Base-by-base conservation (phyloP, 306 rosid genomes). In the Ceratonia siliqua region DNA sequence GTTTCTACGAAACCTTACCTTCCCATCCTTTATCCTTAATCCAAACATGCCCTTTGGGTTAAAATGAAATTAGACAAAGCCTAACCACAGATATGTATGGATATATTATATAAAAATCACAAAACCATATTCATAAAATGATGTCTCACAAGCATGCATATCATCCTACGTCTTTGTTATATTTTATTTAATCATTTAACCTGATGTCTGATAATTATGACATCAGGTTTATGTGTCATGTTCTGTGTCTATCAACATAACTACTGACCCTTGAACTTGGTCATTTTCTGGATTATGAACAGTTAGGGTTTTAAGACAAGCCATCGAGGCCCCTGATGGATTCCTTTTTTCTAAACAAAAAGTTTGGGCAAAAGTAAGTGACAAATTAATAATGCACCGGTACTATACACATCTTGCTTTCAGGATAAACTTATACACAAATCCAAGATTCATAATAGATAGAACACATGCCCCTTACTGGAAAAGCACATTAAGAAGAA, bases 401-500 rank as follows among this genome's bases (percentile, higher is more conserved):
- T 43, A 70, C 62, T 18, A 66, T 30, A 57, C 27, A 61, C 39
- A 25, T 25, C 32, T 43, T 38, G 17, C 59, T 65, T 82, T 33
- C 57, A 8, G 20, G 49, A 32, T 22, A n/a, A 73, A 43, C 18
- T 52, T 42, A 70, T 24, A 30, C 46, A 36, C 30, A 46, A 30
- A 70, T 5, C 84, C 25, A 61, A 59, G 25, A 62, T 22, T 33
- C 39, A 17, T 14, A 61, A 75, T 46, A 62, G 35, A 74, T 42
- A 58, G 21, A 49, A 57, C 52, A 71, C 20, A 50, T 50, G 61
- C 62, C 70, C n/a, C 35, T 28, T 14, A 17, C 55, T 46, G 24
- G 15, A 58, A 52, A 78, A 63, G 59, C 27, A 79, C n/a, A 63
- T 62, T 61, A n/a, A 17, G 20, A 53, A 54, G 30, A 66, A 32